phyloP scores from a whole-genome alignment of 305 asterid genomes.

The Andrographis paniculata region DNA sequence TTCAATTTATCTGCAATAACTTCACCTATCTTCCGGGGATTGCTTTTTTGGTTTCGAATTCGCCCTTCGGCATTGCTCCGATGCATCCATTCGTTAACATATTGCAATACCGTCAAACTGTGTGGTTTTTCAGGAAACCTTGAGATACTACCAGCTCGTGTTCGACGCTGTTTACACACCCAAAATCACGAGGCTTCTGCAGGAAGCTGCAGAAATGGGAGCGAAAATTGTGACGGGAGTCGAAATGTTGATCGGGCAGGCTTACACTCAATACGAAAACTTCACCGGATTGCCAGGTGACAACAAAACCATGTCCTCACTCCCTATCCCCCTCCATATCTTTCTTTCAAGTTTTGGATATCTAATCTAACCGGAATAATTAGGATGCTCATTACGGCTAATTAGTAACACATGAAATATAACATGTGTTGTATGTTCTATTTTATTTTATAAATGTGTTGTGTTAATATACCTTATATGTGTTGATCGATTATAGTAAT shows the following conservation, averaged over 20 bases:
- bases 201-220: conserved; percentile 75
- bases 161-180: conserved; percentile 94
- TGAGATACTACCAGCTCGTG: conserved; percentile 57
- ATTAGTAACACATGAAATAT: too few relatives aligned
- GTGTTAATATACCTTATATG: too few relatives aligned
- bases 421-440: conserved; percentile 9
- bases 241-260: conserved; percentile 90
- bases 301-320: neutral
- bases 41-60: too few relatives aligned
- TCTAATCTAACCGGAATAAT: too few relatives aligned
- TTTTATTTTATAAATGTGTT: too few relatives aligned
- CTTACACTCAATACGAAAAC: conserved; percentile 81
- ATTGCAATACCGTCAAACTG: neutral
- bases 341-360: conserved; percentile 1
- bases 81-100: neutral
- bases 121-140: conserved; percentile 51
- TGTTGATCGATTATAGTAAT: too few relatives aligned
- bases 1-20: neutral
- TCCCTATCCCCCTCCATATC: neutral
- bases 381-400: too few relatives aligned
- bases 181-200: conserved; percentile 66
- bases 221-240: conserved; percentile 75
- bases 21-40: neutral
- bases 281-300: conserved; percentile 91
- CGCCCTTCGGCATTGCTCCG: neutral